Percentiles rank a stretch among this genome's conserved stretches.
phyloP scores from a whole-genome alignment of 1,139 yeast species.

The Pichia inconspicua region DNA sequence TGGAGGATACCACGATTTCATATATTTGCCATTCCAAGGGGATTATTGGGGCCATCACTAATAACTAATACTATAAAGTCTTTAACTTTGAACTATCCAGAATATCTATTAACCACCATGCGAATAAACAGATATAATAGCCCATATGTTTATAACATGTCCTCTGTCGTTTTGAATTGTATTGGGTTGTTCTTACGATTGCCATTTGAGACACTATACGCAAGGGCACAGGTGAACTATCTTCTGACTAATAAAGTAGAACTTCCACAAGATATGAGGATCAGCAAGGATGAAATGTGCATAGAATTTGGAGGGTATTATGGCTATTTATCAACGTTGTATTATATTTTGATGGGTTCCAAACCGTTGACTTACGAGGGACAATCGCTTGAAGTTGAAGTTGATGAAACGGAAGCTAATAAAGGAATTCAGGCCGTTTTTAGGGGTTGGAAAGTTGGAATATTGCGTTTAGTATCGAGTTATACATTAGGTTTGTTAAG shows the following conservation, averaged over 20 bases:
- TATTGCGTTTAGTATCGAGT: constrained; percentile 68
- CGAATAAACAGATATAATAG: constrained; percentile 65
- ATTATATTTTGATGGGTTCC: constrained; percentile 37
- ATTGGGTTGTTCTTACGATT: constrained; percentile 67
- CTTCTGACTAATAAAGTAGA: constrained; percentile 33
- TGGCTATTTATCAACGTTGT: constrained; percentile 45
- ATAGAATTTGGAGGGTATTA: constrained; percentile 46
- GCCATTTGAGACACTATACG: constrained; percentile 79
- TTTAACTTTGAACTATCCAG: constrained; percentile 62
- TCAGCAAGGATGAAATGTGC: constrained; percentile 39
- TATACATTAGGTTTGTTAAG: constrained; percentile 72
- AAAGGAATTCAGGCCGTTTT: constrained; percentile 48
- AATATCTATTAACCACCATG: constrained; percentile 60
- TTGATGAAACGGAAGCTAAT: constrained; percentile 30
- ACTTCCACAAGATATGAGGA: constrained; percentile 25
- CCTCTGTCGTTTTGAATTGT: constrained; percentile 44
- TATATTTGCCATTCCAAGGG: constrained; percentile 43
- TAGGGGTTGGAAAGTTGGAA: constrained; percentile 89
- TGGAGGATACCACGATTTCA: constrained; percentile 34
- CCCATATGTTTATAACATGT: constrained; percentile 50
- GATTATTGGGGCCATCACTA: constrained; percentile 45
- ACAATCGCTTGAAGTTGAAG: constrained; percentile 21
- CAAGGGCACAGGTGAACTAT: constrained; percentile 74
- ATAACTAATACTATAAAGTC: constrained; percentile 58
- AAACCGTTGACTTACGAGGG: constrained; percentile 25